Conservation (phyloP, 495 filamentous ascomycete genomes). For the Aspergillus bertholletiae region DNA sequence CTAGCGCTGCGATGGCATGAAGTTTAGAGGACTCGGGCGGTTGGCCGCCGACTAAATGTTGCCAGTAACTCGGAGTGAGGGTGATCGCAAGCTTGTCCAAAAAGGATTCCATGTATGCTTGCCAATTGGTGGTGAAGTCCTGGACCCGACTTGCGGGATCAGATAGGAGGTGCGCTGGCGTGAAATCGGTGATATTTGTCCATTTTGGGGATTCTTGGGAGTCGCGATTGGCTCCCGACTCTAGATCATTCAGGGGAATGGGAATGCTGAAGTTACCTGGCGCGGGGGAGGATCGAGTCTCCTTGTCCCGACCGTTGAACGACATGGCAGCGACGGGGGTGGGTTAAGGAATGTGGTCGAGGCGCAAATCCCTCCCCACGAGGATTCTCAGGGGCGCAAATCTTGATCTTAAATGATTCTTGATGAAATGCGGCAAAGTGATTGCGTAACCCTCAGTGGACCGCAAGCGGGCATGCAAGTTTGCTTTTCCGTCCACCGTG, state of each 20-base stretch:
- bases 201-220: conserved; percentile 6
- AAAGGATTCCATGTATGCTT: conserved; percentile 21
- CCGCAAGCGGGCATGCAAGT: background rate
- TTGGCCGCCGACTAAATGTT: conserved; percentile 35
- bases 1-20: conserved; percentile 46
- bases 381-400: background rate
- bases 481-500: background rate
- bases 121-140: conserved; percentile 27
- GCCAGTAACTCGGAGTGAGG: conserved; percentile 39
- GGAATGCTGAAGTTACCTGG: too few relatives aligned
- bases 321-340: conserved; percentile 10
- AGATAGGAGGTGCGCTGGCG: conserved; percentile 27
- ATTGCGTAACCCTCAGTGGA: conserved; percentile 7
- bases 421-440: background rate
- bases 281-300: conserved; percentile 16
- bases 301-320: conserved; percentile 7
- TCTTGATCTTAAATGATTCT: too few relatives aligned
- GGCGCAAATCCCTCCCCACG: background rate
- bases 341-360: background rate
- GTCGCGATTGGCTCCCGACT: conserved; percentile 16
- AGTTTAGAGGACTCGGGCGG: conserved; percentile 27
- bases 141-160: conserved; percentile 20
- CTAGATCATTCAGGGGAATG: conserved; percentile 32
- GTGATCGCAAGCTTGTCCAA: conserved; percentile 31
- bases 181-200: conserved; percentile 12